Percentiles rank a stretch among this genome's conserved stretches.
phyloP scores from a whole-genome alignment of 352 stramenopile genomes.

The Globisporangium ultimum region DNA sequence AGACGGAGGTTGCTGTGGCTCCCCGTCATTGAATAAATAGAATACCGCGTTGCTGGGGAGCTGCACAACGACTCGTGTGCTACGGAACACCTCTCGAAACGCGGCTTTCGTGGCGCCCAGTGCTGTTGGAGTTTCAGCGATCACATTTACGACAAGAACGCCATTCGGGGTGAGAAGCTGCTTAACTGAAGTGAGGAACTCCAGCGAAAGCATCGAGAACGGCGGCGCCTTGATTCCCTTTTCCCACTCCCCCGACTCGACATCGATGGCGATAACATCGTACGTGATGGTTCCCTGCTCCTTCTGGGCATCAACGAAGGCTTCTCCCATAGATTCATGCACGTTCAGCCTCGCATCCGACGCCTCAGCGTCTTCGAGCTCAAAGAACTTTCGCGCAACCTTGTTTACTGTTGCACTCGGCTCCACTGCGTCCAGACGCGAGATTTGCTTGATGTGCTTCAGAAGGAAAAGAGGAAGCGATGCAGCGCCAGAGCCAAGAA shows the following conservation, averaged over 20 bases:
- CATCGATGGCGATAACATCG: slow-evolving; percentile 61
- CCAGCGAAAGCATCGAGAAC: slow-evolving; percentile 30
- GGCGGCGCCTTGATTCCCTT: slow-evolving; percentile 37
- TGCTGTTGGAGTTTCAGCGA: slow-evolving; percentile 33
- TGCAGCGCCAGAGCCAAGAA: slow-evolving; percentile 58
- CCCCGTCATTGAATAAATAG: slow-evolving; percentile 24
- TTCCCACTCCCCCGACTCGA: slow-evolving; percentile 45
- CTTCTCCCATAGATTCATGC: slow-evolving; percentile 39
- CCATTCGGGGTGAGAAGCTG: slow-evolving; percentile 25
- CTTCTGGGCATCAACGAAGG: slow-evolving; percentile 28
- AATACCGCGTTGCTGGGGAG: slow-evolving; percentile 37
- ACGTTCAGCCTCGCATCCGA: slow-evolving; percentile 24
- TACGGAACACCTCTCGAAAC: slow-evolving; percentile 26
- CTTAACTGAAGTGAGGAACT: slow-evolving; percentile 31
- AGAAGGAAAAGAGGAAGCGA: slow-evolving; percentile 57
- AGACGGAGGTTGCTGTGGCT: background rate
- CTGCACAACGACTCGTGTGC: slow-evolving; percentile 19
- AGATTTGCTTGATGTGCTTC: slow-evolving; percentile 27
- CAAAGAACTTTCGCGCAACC: slow-evolving; percentile 45
- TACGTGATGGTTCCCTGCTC: slow-evolving; percentile 10
- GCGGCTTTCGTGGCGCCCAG: slow-evolving; percentile 22
- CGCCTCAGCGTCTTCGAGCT: slow-evolving; percentile 23
- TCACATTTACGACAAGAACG: slow-evolving; percentile 61
- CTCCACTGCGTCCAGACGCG: slow-evolving; percentile 53
- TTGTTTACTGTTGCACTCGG: slow-evolving; percentile 41